Percentiles rank a stretch among this genome's conserved stretches.
Conservation (phyloP, 1,139 yeast species). For the Suhomyces coccinellae region DNA sequence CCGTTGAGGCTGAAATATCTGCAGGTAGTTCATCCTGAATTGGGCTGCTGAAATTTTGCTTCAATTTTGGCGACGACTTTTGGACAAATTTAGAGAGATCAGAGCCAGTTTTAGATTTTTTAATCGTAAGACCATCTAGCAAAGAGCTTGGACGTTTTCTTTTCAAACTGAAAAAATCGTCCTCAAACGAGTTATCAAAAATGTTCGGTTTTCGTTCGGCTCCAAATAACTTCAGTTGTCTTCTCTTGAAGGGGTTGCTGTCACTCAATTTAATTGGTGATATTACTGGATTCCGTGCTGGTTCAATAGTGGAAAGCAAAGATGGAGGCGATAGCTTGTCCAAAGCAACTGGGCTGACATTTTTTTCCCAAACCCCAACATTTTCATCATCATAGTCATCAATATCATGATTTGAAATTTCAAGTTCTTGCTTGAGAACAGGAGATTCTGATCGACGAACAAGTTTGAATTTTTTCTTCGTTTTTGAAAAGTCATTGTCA, state of each 20-base stretch:
- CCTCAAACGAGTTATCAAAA: slow-evolving; percentile 19
- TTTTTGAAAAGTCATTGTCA: background rate
- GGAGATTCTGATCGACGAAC: slow-evolving; percentile 8
- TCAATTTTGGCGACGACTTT: background rate
- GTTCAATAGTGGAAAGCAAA: background rate
- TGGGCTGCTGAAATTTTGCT: slow-evolving; percentile 11
- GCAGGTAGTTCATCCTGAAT: slow-evolving; percentile 20
- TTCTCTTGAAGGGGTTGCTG: background rate
- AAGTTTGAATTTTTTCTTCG: slow-evolving; percentile 5
- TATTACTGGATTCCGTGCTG: background rate
- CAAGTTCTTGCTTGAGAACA: slow-evolving; percentile 20
- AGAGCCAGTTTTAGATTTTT: background rate
- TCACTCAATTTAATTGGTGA: slow-evolving; percentile 17
- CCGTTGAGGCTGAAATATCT: slow-evolving; percentile 24
- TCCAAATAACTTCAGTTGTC: background rate
- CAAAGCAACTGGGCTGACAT: slow-evolving; percentile 13
- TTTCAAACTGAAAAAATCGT: slow-evolving; percentile 14
- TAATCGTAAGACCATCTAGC: slow-evolving; percentile 3
- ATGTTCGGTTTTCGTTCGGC: slow-evolving; percentile 14
- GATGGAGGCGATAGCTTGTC: slow-evolving; percentile 1
- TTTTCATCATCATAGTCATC: slow-evolving; percentile 42
- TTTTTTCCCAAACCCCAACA: slow-evolving; percentile 27
- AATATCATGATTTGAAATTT: slow-evolving; percentile 33
- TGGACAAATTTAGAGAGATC: background rate
- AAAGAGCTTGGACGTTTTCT: slow-evolving; percentile 4